phyloP scores from a whole-genome alignment of 306 rosid genomes.

The Arachis stenosperma region DNA sequence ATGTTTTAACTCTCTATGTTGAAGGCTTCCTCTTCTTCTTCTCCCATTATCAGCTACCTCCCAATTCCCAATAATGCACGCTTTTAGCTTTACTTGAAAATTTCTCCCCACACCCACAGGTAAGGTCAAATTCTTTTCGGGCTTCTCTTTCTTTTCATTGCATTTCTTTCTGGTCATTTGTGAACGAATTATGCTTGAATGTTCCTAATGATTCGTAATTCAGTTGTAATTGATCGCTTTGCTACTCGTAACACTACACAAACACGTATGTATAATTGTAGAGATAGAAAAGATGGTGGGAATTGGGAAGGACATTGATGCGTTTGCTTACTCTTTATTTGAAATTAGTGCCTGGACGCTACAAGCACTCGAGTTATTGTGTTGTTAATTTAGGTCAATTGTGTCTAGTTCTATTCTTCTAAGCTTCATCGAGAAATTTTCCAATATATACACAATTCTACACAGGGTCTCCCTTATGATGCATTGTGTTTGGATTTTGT shows the following conservation, averaged over 20 bases:
- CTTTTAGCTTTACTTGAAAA: neutral
- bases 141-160: neutral
- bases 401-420: slow-evolving; percentile 21
- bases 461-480: neutral
- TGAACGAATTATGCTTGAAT: neutral
- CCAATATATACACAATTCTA: neutral
- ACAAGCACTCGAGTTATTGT: neutral
- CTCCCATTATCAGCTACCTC: neutral
- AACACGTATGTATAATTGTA: neutral
- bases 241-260: neutral
- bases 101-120: no score
- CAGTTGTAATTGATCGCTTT: neutral
- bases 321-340: neutral
- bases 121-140: no score
- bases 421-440: slow-evolving; percentile 5
- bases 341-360: no score
- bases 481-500: neutral
- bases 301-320: neutral
- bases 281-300: neutral
- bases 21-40: neutral
- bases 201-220: neutral
- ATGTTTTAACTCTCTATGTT: neutral
- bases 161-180: slow-evolving; percentile 1
- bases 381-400: neutral
- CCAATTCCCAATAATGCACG: neutral